Evolutionary conservation across 371 early-diverging fungal genomes (phyloP).

Genomic region (Dichotomocladium elegans): DNA sequence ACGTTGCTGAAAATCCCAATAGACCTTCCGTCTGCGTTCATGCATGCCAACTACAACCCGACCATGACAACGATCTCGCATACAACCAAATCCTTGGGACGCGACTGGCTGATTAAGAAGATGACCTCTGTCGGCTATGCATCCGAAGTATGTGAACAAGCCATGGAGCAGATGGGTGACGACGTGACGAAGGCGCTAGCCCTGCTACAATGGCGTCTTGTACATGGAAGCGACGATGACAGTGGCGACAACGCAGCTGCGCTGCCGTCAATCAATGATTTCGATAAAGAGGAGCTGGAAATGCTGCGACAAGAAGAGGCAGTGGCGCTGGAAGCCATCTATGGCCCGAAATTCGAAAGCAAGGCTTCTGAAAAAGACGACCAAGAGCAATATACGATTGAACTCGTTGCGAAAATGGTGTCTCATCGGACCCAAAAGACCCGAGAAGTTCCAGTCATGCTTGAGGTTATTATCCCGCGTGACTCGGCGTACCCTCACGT

Average conservation of each 20-base stretch:
- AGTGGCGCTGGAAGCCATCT: constrained; percentile 67
- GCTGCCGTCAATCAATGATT: no score
- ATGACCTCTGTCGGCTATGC: constrained; percentile 64
- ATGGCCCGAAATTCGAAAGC: constrained; percentile 31
- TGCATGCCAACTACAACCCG: constrained; percentile 58
- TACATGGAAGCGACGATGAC: constrained; percentile 27
- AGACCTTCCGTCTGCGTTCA: constrained; percentile 65
- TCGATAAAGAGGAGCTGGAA: constrained; percentile 41
- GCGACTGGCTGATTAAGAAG: constrained; percentile 63
- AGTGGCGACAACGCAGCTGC: constrained; percentile 18
- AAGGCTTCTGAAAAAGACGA: constrained; percentile 12
- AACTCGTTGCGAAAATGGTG: constrained; percentile 13
- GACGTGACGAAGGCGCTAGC: constrained; percentile 56
- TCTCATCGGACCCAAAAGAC: constrained; percentile 14
- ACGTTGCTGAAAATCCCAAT: neutral
- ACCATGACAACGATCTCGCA: constrained; percentile 59
- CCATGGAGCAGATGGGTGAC: constrained; percentile 34
- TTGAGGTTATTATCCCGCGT: constrained; percentile 56
- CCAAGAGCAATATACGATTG: constrained; percentile 17
- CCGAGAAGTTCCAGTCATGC: constrained; percentile 21
- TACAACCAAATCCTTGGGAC: constrained; percentile 49
- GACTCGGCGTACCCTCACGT: constrained; percentile 59
- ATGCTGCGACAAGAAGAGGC: constrained; percentile 49
- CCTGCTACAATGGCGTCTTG: constrained; percentile 37
- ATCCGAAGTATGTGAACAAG: constrained; percentile 39